Conservation (phyloP, 202 grass and related monocot species). For the Setaria viridis region DNA sequence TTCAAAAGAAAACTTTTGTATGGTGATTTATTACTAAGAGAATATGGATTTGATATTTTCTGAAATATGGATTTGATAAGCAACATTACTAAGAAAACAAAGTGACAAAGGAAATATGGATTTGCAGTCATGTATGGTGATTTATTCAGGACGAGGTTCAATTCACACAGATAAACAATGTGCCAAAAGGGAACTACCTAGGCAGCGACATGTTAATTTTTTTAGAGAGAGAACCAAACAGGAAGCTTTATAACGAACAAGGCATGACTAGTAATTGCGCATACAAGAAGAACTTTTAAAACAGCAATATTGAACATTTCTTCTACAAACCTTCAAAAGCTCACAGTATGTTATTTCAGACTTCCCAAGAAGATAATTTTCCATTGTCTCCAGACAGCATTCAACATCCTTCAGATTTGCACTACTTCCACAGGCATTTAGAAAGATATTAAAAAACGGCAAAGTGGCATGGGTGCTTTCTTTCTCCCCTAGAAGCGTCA, state of each 20-base stretch:
- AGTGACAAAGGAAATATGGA: not conserved
- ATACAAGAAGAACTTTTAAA: constrained; percentile 34
- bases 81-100: not conserved
- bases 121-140: not conserved
- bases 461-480: constrained; percentile 42
- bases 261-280: constrained; percentile 8
- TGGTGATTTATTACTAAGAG: too few relatives aligned
- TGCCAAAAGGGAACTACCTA: constrained; percentile 24
- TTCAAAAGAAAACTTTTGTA: not conserved
- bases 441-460: constrained; percentile 83
- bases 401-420: constrained; percentile 52
- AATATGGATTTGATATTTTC: too few relatives aligned
- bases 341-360: constrained; percentile 89
- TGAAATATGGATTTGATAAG: too few relatives aligned
- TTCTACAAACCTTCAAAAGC: constrained; percentile 80
- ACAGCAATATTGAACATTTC: constrained; percentile 31
- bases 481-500: constrained; percentile 68
- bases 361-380: constrained; percentile 70
- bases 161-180: constrained; percentile 25
- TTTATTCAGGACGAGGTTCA: constrained; percentile 16
- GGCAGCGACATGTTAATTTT: not conserved
- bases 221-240: constrained; percentile 7
- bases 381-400: constrained; percentile 80
- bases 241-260: constrained; percentile 2
- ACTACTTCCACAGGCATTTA: constrained; percentile 57